A percentile compares a stretch with the other conserved stretches of the same genome.
Conservation (phyloP, 805 yeast species). For the Brettanomyces nanus region DNA sequence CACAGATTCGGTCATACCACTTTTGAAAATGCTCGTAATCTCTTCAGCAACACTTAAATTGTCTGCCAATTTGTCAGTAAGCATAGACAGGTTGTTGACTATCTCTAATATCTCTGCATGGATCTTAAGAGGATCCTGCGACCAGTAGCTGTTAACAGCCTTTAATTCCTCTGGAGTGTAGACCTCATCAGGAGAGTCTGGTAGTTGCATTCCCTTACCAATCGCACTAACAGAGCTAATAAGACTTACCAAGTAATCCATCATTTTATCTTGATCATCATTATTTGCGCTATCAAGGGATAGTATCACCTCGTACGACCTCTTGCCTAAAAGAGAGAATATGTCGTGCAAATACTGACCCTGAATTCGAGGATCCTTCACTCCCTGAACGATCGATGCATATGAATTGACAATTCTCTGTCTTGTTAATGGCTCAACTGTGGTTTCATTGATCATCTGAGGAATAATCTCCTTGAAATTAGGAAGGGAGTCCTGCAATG, state of each 20-base stretch:
- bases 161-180: constrained; percentile 26
- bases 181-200: constrained; percentile 41
- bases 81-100: constrained; percentile 34
- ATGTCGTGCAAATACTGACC: constrained; percentile 21
- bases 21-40: constrained; percentile 52
- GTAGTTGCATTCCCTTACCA: constrained; percentile 59
- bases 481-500: constrained; percentile 34
- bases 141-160: constrained; percentile 36
- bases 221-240: constrained; percentile 59
- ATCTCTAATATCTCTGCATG: constrained; percentile 34
- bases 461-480: constrained; percentile 39
- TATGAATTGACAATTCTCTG: constrained; percentile 56
- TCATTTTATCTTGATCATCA: constrained; percentile 19
- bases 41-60: constrained; percentile 52
- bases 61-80: constrained; percentile 28
- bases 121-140: constrained; percentile 36
- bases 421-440: constrained; percentile 38
- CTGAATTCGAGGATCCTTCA: constrained; percentile 39
- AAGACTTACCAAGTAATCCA: constrained; percentile 46
- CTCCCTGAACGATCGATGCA: constrained; percentile 52
- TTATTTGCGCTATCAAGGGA: constrained; percentile 7
- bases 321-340: constrained; percentile 17
- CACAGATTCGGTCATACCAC: constrained; percentile 54
- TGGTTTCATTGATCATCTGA: constrained; percentile 33
- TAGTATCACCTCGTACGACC: constrained; percentile 10